A percentile compares a stretch with the other conserved stretches of the same genome.
These are phyloP conservation scores for Wickerhamiella shivajii DNA, from an alignment of 805 yeast species.

Conservation along the genomic window DNA sequence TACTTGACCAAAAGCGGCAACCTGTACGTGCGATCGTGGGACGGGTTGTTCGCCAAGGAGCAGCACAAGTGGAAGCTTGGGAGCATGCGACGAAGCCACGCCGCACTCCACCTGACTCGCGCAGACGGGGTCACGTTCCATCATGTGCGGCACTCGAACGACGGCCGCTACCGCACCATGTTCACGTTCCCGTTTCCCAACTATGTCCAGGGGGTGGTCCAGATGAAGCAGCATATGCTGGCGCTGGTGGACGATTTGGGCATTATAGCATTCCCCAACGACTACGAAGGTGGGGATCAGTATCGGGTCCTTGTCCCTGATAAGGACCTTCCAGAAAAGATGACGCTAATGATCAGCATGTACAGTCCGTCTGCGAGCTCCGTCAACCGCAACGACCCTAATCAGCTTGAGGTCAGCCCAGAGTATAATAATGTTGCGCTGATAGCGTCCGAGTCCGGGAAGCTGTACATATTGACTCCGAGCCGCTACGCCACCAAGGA, in stretches of 20 bases:
- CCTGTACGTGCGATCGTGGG: slow-evolving; percentile 1
- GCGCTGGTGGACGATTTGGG: slow-evolving; percentile 2
- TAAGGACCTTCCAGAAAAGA: slow-evolving; percentile 3
- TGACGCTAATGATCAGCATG: neutral
- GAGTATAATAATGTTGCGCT: slow-evolving; percentile 4
- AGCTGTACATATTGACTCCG: slow-evolving; percentile 1
- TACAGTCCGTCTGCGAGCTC: slow-evolving; percentile 1
- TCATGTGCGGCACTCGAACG: too few relatives aligned
- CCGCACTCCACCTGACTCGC: too few relatives aligned
- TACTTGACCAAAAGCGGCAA: slow-evolving; percentile 4
- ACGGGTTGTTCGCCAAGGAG: too few relatives aligned
- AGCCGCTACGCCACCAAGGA: too few relatives aligned
- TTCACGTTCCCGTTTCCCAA: slow-evolving; percentile 4
- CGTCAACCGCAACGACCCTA: neutral
- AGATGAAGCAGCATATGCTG: neutral
- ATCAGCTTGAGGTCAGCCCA: neutral
- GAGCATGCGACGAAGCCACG: too few relatives aligned
- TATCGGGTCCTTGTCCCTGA: neutral
- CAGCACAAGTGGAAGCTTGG: too few relatives aligned
- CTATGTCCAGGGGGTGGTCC: neutral
- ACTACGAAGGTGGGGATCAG: slow-evolving; percentile 5
- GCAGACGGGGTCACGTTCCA: too few relatives aligned
- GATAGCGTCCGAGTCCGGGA: slow-evolving; percentile 1
- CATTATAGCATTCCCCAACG: neutral
- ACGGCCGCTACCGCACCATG: too few relatives aligned